Conservation (phyloP, 2,329 filamentous ascomycete species). For the Onygenales sp. region DNA sequence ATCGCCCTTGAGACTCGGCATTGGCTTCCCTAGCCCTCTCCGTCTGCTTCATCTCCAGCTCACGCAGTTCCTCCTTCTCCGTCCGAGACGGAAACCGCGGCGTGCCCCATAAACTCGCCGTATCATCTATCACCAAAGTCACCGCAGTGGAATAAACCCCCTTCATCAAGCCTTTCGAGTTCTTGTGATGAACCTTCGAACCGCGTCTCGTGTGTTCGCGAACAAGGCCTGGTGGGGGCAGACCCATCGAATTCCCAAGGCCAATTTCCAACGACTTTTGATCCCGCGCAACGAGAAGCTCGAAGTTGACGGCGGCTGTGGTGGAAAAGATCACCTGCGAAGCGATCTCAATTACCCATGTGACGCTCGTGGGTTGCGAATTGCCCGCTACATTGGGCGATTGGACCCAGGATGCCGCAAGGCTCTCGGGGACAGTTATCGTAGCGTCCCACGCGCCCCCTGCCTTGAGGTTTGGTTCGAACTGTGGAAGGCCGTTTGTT, state of each 20-base stretch:
- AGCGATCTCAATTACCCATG: conserved; percentile 84
- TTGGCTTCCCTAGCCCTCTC: conserved; percentile 15
- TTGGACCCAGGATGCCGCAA: conserved; percentile 49
- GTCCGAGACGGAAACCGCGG: conserved; percentile 63
- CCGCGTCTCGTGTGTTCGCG: conserved; percentile 64
- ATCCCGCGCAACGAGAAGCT: conserved; percentile 77
- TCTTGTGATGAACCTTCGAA: conserved; percentile 24
- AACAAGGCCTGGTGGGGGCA: conserved; percentile 57
- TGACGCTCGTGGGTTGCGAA: conserved; percentile 42
- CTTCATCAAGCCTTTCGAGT: conserved; percentile 24
- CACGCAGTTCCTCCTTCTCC: conserved; percentile 30
- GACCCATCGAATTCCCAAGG: conserved; percentile 45
- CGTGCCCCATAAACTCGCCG: conserved; percentile 84
- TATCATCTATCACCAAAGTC: conserved; percentile 73
- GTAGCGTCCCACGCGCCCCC: conserved; percentile 77
- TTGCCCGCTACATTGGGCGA: conserved; percentile 27
- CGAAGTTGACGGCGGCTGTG: conserved; percentile 78
- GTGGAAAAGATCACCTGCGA: conserved; percentile 92
- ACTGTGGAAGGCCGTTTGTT: conserved; percentile 71
- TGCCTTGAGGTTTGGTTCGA: conserved; percentile 93
- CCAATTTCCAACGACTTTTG: conserved; percentile 68
- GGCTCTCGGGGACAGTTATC: conserved; percentile 66
- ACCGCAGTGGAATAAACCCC: conserved; percentile 82
- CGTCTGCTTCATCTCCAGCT: conserved; percentile 19
- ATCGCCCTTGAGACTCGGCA: conserved; percentile 8